Conservation (phyloP, 345 rosid genomes). For the Anacardium occidentale region DNA sequence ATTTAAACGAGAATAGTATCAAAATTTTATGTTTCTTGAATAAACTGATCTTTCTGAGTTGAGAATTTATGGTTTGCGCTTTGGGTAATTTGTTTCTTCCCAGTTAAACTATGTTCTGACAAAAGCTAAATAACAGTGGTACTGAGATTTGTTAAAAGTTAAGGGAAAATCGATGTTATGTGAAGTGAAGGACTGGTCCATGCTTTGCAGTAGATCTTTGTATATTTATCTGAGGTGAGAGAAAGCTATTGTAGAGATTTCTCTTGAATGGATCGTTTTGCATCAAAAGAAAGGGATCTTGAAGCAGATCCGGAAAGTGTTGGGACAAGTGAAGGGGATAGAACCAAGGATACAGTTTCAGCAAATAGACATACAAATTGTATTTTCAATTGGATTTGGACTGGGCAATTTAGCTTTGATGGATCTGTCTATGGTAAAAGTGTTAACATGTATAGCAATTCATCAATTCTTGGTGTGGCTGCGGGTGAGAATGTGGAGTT, state of each 20-base stretch:
- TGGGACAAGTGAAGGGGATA: constrained; percentile 46
- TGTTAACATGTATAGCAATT: constrained; percentile 23
- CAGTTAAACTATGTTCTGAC: not conserved
- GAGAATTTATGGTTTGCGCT: not conserved
- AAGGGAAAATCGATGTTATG: not conserved
- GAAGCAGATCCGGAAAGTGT: constrained; percentile 61
- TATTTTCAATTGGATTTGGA: constrained; percentile 27
- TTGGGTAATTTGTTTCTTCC: not conserved
- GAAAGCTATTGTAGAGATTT: constrained; percentile 1
- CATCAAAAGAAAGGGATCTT: constrained; percentile 33
- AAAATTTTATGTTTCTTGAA: not conserved
- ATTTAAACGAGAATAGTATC: not conserved
- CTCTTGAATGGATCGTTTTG: constrained; percentile 31
- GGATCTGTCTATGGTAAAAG: constrained; percentile 18
- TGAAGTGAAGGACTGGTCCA: not conserved
- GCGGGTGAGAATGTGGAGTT: constrained; percentile 31
- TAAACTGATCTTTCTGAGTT: not conserved
- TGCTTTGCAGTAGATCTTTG: not conserved
- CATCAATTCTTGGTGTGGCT: constrained; percentile 28
- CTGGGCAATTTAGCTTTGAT: constrained; percentile 29
- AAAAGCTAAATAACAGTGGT: not conserved
- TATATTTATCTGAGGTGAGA: constrained; percentile 2
- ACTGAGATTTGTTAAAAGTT: not conserved
- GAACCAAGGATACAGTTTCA: constrained; percentile 25
- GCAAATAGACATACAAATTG: constrained; percentile 27